Evolutionary conservation across 768 basidiomycete species (phyloP), one percentile per base, ranked within the genome.

Genomic region (Hebeloma cylindrosporum): DNA sequence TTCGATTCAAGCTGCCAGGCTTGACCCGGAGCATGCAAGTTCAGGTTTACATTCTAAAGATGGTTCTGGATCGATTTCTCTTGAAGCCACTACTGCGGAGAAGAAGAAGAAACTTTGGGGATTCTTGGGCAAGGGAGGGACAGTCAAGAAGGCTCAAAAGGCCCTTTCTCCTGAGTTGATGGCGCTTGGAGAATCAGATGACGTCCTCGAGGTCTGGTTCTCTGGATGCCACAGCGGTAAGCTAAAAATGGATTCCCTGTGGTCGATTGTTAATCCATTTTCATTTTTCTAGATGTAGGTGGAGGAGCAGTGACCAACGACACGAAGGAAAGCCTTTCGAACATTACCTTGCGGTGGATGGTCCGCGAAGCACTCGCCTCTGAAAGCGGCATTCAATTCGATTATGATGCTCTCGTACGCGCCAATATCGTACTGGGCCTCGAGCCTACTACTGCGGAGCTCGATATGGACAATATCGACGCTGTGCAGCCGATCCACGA

Each of bases 151-250:
- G 14, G 47, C 50, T 2, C 45, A 45, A 2, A 59, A 62, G 35
- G 20, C 45, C 1, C 36, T 50, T 17, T 40, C 52, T 5, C 54
- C 49, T 10, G 43, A 47, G 14, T 26, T 47, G 3, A 37, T 32
- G 16, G 54, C 57, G 27, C 52, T 34, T 2, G 53, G 38, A 2
- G 43, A 34, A 8, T 40, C 48, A 1, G 57, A 59, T 18, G 79
- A 88, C 60, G 79, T 88, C 10, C 59, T 81, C 9, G 88, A 92
- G 59, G 86, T 90, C 2, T 92, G 87, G 87, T 92, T 92, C 54
- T 54, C 79, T 5, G 88, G 88, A 2, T 79, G 80, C 49, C 88
- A 90, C 54, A 59, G 65, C 31, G 87, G 87, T 88, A 47, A 43
- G 80, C 62, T 29, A 26, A 9, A 11, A 8, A 34, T 46, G 23